Conservation (phyloP, 805 yeast species). For the Yamadazyma nakazawae region DNA sequence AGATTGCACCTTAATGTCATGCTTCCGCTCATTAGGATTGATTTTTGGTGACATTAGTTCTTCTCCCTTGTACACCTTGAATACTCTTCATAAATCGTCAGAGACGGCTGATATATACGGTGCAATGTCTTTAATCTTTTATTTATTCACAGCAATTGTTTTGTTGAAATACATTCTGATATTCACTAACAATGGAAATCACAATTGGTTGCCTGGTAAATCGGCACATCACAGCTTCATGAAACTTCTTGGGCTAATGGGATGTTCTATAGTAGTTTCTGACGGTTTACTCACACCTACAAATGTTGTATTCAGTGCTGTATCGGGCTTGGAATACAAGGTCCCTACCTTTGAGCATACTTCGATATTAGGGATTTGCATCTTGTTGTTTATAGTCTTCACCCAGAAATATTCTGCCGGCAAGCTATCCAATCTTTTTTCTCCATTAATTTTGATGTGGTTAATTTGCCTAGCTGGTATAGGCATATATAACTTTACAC, state of each 20-base stretch:
- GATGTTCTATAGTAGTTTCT: slow-evolving; percentile 54
- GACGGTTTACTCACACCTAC: slow-evolving; percentile 65
- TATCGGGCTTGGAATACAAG: slow-evolving; percentile 47
- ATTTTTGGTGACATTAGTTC: slow-evolving; percentile 65
- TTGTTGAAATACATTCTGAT: slow-evolving; percentile 49
- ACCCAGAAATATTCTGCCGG: neutral
- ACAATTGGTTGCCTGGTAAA: neutral
- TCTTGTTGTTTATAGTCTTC: neutral
- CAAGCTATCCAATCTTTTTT: slow-evolving; percentile 37
- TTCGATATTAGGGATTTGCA: neutral
- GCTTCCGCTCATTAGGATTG: slow-evolving; percentile 51
- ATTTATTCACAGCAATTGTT: slow-evolving; percentile 52
- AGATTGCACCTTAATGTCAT: neutral
- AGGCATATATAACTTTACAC: slow-evolving; percentile 46
- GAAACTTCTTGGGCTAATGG: slow-evolving; percentile 39
- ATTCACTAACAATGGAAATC: slow-evolving; percentile 45
- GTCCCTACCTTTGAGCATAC: neutral
- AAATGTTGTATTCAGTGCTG: slow-evolving; percentile 56
- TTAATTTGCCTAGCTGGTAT: slow-evolving; percentile 39
- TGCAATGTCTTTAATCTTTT: slow-evolving; percentile 51
- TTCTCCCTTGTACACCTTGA: slow-evolving; percentile 52
- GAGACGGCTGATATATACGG: slow-evolving; percentile 42
- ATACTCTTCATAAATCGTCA: slow-evolving; percentile 25
- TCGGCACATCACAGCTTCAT: neutral
- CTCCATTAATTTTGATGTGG: slow-evolving; percentile 57